These are phyloP conservation scores for Firmiana major DNA, from an alignment of 345 rosid species.

Conservation along the genomic window DNA sequence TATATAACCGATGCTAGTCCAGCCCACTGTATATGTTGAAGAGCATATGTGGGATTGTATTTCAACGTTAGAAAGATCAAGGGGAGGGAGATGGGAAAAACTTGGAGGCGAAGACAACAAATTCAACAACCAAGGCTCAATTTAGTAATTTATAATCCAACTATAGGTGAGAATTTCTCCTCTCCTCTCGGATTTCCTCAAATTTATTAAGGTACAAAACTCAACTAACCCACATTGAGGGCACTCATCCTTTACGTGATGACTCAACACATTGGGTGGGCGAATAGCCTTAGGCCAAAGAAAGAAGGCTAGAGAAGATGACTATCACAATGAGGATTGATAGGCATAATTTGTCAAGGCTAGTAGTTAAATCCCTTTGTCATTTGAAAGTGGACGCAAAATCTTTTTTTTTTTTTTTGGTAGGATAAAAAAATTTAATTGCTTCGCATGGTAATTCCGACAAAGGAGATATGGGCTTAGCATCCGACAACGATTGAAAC, in stretches of 20 bases:
- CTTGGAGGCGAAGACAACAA: not conserved
- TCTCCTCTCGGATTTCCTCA: not conserved
- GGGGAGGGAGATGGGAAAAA: not conserved
- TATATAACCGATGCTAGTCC: too few relatives aligned
- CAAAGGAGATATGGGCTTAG: too few relatives aligned
- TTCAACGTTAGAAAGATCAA: not conserved
- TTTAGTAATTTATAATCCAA: not conserved
- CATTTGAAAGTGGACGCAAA: too few relatives aligned
- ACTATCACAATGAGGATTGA: too few relatives aligned
- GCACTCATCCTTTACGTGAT: not conserved
- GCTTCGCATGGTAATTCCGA: too few relatives aligned
- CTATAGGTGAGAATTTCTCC: not conserved
- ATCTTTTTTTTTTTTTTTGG: too few relatives aligned
- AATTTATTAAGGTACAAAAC: not conserved
- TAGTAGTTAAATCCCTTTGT: too few relatives aligned
- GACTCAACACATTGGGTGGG: not conserved
- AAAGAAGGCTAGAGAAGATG: not conserved
- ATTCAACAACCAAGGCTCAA: not conserved
- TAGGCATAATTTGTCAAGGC: not conserved
- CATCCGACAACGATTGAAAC: too few relatives aligned
- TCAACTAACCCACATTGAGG: not conserved
- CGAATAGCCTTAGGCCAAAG: not conserved
- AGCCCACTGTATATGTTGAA: not conserved
- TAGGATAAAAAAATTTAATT: too few relatives aligned
- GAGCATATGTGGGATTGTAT: not conserved